Conservation (phyloP, 495 filamentous ascomycete genomes). For the Tuber brumale region DNA sequence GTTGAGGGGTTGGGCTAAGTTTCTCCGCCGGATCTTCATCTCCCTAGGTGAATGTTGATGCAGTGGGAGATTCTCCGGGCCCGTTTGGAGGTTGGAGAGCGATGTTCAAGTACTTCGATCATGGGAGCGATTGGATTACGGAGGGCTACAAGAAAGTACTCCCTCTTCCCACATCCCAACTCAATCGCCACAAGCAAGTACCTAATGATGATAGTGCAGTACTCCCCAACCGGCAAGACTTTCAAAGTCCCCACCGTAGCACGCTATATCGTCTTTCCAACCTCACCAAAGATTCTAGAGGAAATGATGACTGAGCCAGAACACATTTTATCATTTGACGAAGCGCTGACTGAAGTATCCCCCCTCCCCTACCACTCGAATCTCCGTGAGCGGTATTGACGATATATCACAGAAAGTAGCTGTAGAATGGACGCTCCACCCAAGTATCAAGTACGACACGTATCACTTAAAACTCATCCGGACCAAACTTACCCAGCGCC, state of each 20-base stretch:
- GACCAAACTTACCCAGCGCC: conserved; percentile 31
- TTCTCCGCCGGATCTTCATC: background rate
- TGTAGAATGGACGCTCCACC: conserved; percentile 26
- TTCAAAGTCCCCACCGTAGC: conserved; percentile 35
- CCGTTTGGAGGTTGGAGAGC: conserved; percentile 32
- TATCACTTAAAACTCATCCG: conserved; percentile 33
- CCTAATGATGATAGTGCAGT: conserved; percentile 6
- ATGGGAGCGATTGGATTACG: conserved; percentile 24
- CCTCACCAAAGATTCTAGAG: conserved; percentile 26
- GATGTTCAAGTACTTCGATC: conserved; percentile 18
- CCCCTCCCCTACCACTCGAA: background rate
- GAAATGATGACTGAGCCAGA: conserved; percentile 26
- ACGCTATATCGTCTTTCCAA: conserved; percentile 32
- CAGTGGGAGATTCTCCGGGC: conserved; percentile 26
- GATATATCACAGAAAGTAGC: conserved; percentile 14
- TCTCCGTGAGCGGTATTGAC: background rate
- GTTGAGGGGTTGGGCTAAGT: background rate
- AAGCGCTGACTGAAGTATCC: conserved; percentile 17
- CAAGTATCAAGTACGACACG: conserved; percentile 11
- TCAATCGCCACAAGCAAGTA: background rate
- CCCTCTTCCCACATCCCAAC: background rate
- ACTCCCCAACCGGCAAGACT: conserved; percentile 6
- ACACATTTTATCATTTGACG: conserved; percentile 29
- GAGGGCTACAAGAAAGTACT: conserved; percentile 34
- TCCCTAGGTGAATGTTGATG: conserved; percentile 24